A percentile compares a stretch with the other conserved stretches of the same genome.
Evolutionary conservation across 306 rosid species (phyloP).

Genomic region (Vigna hirtella): DNA sequence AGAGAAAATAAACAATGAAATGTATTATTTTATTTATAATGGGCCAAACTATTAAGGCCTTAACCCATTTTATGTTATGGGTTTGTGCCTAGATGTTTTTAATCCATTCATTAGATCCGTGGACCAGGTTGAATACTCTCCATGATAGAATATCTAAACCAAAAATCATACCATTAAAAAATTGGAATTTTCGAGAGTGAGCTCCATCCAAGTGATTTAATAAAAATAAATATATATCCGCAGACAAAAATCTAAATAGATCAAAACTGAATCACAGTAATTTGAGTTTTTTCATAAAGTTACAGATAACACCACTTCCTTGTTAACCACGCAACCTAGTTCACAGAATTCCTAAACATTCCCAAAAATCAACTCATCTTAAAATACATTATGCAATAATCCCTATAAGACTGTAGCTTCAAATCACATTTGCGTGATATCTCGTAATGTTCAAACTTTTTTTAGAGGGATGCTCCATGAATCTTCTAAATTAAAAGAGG

Average conservation of each 20-base stretch:
- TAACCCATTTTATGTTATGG: no score
- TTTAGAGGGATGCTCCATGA: not conserved
- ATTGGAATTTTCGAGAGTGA: no score
- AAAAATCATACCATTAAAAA: no score
- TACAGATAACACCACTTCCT: conserved; percentile 35
- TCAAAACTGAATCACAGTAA: conserved; percentile 11
- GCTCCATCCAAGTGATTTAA: not conserved
- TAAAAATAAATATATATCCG: not conserved
- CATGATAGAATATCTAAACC: no score
- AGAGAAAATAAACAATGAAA: no score
- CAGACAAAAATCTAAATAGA: not conserved
- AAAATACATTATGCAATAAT: conserved; percentile 14
- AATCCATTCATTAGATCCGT: no score
- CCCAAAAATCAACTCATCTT: conserved; percentile 10
- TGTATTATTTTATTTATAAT: no score
- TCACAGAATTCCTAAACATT: conserved; percentile 10
- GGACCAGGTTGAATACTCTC: no score
- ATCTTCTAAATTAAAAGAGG: not conserved
- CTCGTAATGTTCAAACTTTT: not conserved
- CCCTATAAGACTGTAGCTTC: not conserved
- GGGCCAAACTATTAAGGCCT: no score
- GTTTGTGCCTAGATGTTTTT: no score
- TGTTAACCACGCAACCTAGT: conserved; percentile 19
- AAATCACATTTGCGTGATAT: conserved; percentile 1
- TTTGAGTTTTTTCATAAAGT: conserved; percentile 1